A percentile compares a stretch with the other conserved stretches of the same genome.
Evolutionary conservation across 257 asterid species (phyloP).

Genomic region (Buddleja alternifolia): DNA sequence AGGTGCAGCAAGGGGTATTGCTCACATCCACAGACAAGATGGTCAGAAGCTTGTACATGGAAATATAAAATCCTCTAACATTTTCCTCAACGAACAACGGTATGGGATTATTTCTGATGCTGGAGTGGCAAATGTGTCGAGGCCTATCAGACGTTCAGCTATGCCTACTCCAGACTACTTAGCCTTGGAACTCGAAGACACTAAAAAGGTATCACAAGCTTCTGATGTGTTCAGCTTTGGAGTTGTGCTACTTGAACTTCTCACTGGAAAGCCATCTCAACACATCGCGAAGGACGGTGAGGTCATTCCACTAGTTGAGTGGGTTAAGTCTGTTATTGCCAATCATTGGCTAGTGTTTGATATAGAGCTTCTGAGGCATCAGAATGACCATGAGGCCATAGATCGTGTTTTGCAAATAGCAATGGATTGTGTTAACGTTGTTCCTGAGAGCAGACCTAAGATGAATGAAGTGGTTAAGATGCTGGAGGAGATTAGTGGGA

Average conservation of each 20-base stretch:
- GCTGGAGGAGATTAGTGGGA: constrained; percentile 11
- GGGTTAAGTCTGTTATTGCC: neutral
- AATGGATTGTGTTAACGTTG: constrained; percentile 5
- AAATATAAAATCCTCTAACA: constrained; percentile 40
- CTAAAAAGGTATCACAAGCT: constrained; percentile 10
- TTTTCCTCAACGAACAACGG: constrained; percentile 18
- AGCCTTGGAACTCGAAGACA: constrained; percentile 30
- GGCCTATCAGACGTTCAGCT: neutral
- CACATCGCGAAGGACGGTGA: neutral
- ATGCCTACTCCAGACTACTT: constrained; percentile 21
- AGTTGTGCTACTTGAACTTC: constrained; percentile 17
- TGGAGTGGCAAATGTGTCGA: constrained; percentile 1
- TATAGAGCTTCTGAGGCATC: neutral
- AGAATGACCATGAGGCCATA: neutral
- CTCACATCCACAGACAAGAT: constrained; percentile 34
- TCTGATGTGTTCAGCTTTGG: constrained; percentile 24
- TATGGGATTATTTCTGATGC: constrained; percentile 26
- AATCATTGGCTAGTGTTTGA: neutral
- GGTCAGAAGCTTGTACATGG: constrained; percentile 31
- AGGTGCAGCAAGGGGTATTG: constrained; percentile 36
- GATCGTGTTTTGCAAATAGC: neutral
- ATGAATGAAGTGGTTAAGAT: constrained; percentile 11
- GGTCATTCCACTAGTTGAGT: constrained; percentile 8
- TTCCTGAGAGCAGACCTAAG: neutral
- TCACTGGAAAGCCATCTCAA: constrained; percentile 11